These are phyloP conservation scores for Niebla homalea DNA, from an alignment of 495 filamentous ascomycete genomes.

Conservation along the genomic window DNA sequence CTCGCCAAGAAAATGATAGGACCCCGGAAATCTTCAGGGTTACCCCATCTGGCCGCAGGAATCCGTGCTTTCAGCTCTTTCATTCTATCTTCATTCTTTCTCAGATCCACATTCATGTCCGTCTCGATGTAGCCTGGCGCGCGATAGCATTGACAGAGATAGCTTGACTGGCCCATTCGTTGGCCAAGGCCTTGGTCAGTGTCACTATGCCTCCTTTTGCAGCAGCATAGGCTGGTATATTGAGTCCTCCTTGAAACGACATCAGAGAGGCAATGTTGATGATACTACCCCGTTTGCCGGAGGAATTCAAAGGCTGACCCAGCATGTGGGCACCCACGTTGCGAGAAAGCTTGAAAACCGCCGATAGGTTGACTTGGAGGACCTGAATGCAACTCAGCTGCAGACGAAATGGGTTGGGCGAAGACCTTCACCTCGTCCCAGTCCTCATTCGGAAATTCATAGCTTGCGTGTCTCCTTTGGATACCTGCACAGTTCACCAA, in stretches of 20 bases:
- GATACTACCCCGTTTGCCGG: slow-evolving; percentile 55
- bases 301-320: slow-evolving; percentile 34
- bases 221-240: slow-evolving; percentile 82
- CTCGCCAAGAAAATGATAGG: slow-evolving; percentile 66
- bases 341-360: slow-evolving; percentile 71
- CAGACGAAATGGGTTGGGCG: background rate
- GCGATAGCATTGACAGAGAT: slow-evolving; percentile 74
- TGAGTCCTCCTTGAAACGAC: slow-evolving; percentile 83
- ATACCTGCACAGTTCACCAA: slow-evolving; percentile 81
- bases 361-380: slow-evolving; percentile 70
- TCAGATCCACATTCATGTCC: slow-evolving; percentile 80
- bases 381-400: slow-evolving; percentile 33
- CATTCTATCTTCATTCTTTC: slow-evolving; percentile 55
- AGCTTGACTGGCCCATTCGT: slow-evolving; percentile 71
- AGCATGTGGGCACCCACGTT: slow-evolving; percentile 82
- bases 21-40: slow-evolving; percentile 81
- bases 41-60: slow-evolving; percentile 77
- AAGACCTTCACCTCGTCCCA: slow-evolving; percentile 50
- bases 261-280: slow-evolving; percentile 80
- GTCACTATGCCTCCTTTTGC: slow-evolving; percentile 79
- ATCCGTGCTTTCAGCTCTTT: slow-evolving; percentile 69
- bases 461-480: slow-evolving; percentile 63
- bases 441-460: slow-evolving; percentile 67
- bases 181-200: slow-evolving; percentile 75
- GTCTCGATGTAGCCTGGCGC: slow-evolving; percentile 75